Evolutionary conservation across 345 rosid species (phyloP).

Genomic region (Gossypium rotundifolium): DNA sequence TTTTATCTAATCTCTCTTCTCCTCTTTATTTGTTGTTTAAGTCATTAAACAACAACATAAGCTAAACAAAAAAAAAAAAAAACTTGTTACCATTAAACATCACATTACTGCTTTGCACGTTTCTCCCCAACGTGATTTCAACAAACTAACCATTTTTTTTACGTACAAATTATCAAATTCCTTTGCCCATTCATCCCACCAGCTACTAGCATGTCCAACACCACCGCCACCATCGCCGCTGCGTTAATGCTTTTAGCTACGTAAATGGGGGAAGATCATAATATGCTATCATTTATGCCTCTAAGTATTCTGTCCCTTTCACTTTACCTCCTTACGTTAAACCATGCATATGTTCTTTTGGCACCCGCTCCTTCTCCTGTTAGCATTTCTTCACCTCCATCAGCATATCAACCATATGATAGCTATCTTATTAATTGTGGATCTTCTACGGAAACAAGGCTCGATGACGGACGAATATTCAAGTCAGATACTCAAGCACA

Average conservation of each 20-base stretch:
- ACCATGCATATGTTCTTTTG: slow-evolving; percentile 12
- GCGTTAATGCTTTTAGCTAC: not conserved
- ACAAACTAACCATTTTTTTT: slow-evolving; percentile 24
- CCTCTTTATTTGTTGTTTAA: not conserved
- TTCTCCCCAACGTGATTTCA: slow-evolving; percentile 32
- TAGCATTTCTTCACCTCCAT: not conserved
- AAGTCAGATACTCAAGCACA: slow-evolving; percentile 52
- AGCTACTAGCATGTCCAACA: not conserved
- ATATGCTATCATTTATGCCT: not conserved
- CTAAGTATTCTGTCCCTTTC: slow-evolving; percentile 17
- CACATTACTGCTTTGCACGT: slow-evolving; percentile 44
- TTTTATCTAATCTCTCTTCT: no score
- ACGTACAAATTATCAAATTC: slow-evolving; percentile 11
- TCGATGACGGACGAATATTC: slow-evolving; percentile 65
- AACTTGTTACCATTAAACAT: not conserved
- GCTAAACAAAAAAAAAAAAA: not conserved
- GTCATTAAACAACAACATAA: not conserved
- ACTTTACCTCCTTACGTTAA: slow-evolving; percentile 18
- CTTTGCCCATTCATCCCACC: not conserved
- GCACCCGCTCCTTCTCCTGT: not conserved
- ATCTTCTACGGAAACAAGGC: slow-evolving; percentile 47
- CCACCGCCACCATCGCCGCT: slow-evolving; percentile 10
- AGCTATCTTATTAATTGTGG: slow-evolving; percentile 72
- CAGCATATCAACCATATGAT: slow-evolving; percentile 39
- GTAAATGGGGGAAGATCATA: slow-evolving; percentile 32